These are phyloP conservation scores for Monilinia fructicola DNA, from an alignment of 2,329 filamentous ascomycete species.

Conservation along the genomic window DNA sequence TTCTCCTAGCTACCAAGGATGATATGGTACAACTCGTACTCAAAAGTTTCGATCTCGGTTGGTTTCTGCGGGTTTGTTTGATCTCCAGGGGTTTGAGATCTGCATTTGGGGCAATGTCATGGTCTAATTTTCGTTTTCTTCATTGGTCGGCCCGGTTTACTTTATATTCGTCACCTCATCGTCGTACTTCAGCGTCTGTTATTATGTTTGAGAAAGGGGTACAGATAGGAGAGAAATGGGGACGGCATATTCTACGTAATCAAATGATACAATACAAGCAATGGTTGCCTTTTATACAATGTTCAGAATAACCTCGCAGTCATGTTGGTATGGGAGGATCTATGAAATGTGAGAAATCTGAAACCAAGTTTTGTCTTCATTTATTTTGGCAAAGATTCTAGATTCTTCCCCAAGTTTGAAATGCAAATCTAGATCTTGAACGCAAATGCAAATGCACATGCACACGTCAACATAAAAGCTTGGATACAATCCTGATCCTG, in stretches of 20 bases:
- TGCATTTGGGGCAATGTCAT: slow-evolving; percentile 33
- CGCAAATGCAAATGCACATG: neutral
- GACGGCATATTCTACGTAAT: slow-evolving; percentile 33
- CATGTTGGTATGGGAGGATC: neutral
- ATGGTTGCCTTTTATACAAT: slow-evolving; percentile 9
- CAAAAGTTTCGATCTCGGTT: slow-evolving; percentile 31
- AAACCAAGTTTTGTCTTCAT: neutral
- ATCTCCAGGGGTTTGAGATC: slow-evolving; percentile 23
- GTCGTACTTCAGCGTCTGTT: slow-evolving; percentile 27
- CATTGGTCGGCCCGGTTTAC: slow-evolving; percentile 22
- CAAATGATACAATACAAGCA: slow-evolving; percentile 25
- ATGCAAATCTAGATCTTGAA: slow-evolving; percentile 4
- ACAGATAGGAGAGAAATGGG: slow-evolving; percentile 20
- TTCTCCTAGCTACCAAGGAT: slow-evolving; percentile 29
- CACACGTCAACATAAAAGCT: slow-evolving; percentile 18
- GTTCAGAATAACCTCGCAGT: neutral
- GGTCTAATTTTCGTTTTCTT: slow-evolving; percentile 28
- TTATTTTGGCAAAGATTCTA: neutral
- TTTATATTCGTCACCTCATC: slow-evolving; percentile 21
- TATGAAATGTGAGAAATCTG: neutral
- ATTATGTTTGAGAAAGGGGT: slow-evolving; percentile 22
- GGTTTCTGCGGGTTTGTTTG: slow-evolving; percentile 26
- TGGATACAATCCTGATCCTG: slow-evolving; percentile 21
- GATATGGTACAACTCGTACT: slow-evolving; percentile 25
- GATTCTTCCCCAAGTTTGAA: neutral